Conservation (phyloP, 768 basidiomycete genomes). For the Collybiopsis luxurians region DNA sequence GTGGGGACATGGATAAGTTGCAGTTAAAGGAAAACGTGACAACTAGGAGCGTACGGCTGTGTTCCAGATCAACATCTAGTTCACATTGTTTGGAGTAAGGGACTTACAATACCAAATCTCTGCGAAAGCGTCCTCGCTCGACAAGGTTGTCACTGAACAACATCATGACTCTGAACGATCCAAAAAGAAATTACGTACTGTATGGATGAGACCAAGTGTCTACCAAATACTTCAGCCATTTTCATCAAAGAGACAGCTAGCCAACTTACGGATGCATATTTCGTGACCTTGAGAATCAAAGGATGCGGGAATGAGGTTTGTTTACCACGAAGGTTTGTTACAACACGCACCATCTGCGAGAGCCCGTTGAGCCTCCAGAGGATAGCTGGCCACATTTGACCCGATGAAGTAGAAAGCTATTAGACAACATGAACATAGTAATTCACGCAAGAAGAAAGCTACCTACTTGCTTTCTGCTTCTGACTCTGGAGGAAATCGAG, state of each 20-base stretch:
- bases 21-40: not conserved
- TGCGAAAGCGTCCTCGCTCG: slow-evolving; percentile 67
- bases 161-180: not conserved
- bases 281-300: slow-evolving; percentile 39
- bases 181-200: slow-evolving; percentile 32
- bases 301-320: too few relatives aligned
- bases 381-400: slow-evolving; percentile 55
- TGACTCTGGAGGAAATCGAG: slow-evolving; percentile 51
- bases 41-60: not conserved
- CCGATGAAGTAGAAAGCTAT: slow-evolving; percentile 64
- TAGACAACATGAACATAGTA: not conserved
- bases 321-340: not conserved
- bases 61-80: not conserved
- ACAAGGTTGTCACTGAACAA: slow-evolving; percentile 50
- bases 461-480: slow-evolving; percentile 61
- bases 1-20: slow-evolving; percentile 10
- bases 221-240: slow-evolving; percentile 11
- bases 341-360: slow-evolving; percentile 35
- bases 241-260: too few relatives aligned
- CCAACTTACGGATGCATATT: slow-evolving; percentile 54
- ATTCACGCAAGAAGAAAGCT: not conserved
- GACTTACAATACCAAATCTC: slow-evolving; percentile 72
- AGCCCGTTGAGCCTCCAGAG: slow-evolving; percentile 52
- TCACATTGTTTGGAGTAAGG: not conserved
- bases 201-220: slow-evolving; percentile 57